Conservation (phyloP, 2,329 filamentous ascomycete genomes). For the Ceratocystis variospora region DNA sequence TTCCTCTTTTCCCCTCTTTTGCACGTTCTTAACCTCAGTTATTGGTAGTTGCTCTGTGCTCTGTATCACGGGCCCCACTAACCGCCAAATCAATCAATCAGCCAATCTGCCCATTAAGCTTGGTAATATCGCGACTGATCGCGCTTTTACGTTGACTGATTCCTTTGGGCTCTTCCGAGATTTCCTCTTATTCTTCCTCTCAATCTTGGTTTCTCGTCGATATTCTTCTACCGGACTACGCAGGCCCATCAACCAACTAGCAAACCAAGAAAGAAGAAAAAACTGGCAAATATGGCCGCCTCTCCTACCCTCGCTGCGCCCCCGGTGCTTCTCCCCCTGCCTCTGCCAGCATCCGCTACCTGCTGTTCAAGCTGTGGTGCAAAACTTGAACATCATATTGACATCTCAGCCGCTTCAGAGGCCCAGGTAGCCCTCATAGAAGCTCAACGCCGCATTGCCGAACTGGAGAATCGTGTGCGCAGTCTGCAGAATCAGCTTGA, state of each 20-base stretch:
- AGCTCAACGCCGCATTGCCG: constrained; percentile 48
- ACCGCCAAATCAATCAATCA: neutral
- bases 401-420: constrained; percentile 20
- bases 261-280: neutral
- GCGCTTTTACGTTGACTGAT: neutral
- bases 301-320: constrained; percentile 10
- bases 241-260: too few species aligned
- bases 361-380: constrained; percentile 41
- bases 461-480: constrained; percentile 58
- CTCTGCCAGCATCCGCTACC: constrained; percentile 23
- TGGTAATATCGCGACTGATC: neutral
- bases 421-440: constrained; percentile 22
- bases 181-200: neutral
- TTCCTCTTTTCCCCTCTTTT: neutral
- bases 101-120: neutral
- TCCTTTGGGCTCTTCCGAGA: neutral
- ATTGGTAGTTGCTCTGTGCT: neutral
- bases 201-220: neutral
- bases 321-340: constrained; percentile 13
- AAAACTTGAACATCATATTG: constrained; percentile 25
- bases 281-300: neutral
- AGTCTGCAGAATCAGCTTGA: constrained; percentile 49
- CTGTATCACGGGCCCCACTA: neutral
- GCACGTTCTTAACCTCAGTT: neutral
- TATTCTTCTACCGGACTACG: neutral